Conservation (phyloP, 805 yeast species). For the Saccharomycopsis guyanensis region DNA sequence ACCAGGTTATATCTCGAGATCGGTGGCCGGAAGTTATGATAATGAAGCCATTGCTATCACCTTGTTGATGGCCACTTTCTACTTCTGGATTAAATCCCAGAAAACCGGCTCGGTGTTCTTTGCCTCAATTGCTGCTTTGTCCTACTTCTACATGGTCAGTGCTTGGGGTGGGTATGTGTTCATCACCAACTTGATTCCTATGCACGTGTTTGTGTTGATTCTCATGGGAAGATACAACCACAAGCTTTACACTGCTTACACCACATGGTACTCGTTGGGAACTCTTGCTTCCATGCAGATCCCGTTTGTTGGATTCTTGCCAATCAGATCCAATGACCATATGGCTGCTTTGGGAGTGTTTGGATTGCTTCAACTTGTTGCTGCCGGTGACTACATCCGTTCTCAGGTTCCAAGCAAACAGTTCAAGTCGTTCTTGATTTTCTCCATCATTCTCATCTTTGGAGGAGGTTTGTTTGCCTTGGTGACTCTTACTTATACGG, state of each 20-base stretch:
- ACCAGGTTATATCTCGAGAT: slow-evolving; percentile 96
- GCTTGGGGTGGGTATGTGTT: slow-evolving; percentile 99
- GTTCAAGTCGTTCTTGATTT: slow-evolving; percentile 61
- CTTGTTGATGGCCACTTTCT: slow-evolving; percentile 88
- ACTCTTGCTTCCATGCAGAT: slow-evolving; percentile 99
- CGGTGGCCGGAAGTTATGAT: slow-evolving; percentile 98
- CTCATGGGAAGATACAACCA: slow-evolving; percentile 91
- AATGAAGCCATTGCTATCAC: slow-evolving; percentile 99
- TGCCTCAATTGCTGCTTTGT: slow-evolving; percentile 76
- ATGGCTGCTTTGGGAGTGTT: slow-evolving; percentile 98
- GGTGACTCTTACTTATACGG: slow-evolving; percentile 75
- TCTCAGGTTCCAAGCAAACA: slow-evolving; percentile 62
- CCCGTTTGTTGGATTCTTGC: slow-evolving; percentile 96
- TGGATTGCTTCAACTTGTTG: slow-evolving; percentile 87
- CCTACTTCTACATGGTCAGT: slow-evolving; percentile 96
- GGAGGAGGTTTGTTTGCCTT: slow-evolving; percentile 63
- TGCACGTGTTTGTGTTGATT: slow-evolving; percentile 84
- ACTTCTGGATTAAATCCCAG: slow-evolving; percentile 90
- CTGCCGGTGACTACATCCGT: slow-evolving; percentile 76
- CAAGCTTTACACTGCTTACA: slow-evolving; percentile 79
- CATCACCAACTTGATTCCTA: slow-evolving; percentile 93
- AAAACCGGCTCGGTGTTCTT: slow-evolving; percentile 84
- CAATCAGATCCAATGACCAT: slow-evolving; percentile 94
- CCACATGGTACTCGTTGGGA: slow-evolving; percentile 96
- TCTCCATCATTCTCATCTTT: slow-evolving; percentile 50